phyloP scores from a whole-genome alignment of 805 yeast genomes.

The Ogataea ramenticola region DNA sequence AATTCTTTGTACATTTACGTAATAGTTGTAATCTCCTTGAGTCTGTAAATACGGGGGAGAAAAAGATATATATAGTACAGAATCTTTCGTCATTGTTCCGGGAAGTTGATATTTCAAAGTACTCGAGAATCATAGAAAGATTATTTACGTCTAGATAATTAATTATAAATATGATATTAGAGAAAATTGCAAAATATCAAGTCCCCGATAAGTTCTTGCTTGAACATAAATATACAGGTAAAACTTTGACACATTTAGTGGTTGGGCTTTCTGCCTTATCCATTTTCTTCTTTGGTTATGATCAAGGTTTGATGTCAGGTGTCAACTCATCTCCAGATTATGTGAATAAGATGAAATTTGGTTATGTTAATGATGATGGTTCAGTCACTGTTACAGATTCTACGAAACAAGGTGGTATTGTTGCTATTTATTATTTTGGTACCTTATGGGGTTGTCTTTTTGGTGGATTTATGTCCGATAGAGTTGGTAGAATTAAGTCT shows the following conservation, averaged over 20 bases:
- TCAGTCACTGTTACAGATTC: conserved; percentile 12
- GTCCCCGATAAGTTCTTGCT: not conserved
- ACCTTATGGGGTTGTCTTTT: conserved; percentile 15
- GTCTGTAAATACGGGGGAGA: too few species aligned
- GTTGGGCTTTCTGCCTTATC: conserved; percentile 6
- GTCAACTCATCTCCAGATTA: conserved; percentile 25
- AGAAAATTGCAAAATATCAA: not conserved
- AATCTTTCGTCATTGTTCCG: too few species aligned
- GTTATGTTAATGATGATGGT: conserved; percentile 9
- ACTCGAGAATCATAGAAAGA: too few species aligned
- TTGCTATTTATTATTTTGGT: conserved; percentile 26
- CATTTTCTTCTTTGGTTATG: conserved; percentile 34
- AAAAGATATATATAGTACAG: too few species aligned
- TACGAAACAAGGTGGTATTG: conserved; percentile 22
- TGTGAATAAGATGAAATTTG: conserved; percentile 15
- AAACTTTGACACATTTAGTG: conserved; percentile 3
- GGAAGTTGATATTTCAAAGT: too few species aligned
- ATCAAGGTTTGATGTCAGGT: conserved; percentile 36
- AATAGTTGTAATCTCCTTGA: too few species aligned
- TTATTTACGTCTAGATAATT: too few species aligned
- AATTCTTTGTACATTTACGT: too few species aligned
- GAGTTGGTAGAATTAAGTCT: conserved; percentile 23
- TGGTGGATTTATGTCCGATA: conserved; percentile 21
- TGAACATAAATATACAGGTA: conserved; percentile 2
- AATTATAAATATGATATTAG: too few species aligned